phyloP scores from a whole-genome alignment of 495 filamentous ascomycete species.

The Rhypophila decipiens region DNA sequence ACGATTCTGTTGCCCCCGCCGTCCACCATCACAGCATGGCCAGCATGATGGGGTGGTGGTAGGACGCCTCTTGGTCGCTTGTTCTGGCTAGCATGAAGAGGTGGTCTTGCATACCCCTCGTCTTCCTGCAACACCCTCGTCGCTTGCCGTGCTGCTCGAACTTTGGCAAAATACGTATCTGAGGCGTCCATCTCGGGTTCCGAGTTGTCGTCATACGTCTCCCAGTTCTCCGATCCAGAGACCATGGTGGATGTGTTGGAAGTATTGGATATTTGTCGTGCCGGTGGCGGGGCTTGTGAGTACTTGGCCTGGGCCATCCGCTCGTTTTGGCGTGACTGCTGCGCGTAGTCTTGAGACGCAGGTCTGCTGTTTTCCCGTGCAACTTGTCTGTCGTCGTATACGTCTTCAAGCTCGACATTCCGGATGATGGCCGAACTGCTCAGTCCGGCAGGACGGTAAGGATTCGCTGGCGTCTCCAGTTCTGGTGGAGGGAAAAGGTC shows the following conservation, averaged over 20 bases:
- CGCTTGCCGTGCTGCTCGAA: constrained; percentile 50
- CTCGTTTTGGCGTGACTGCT: constrained; percentile 27
- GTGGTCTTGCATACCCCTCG: constrained; percentile 23
- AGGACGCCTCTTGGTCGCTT: constrained; percentile 40
- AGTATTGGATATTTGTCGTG: constrained; percentile 64
- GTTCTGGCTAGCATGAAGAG: constrained; percentile 12
- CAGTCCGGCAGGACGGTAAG: constrained; percentile 60
- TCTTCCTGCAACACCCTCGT: constrained; percentile 44
- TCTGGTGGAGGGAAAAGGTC: constrained; percentile 64
- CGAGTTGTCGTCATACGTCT: constrained; percentile 77
- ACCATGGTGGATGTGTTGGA: constrained; percentile 59
- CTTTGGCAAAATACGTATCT: constrained; percentile 71
- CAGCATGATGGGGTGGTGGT: constrained; percentile 16
- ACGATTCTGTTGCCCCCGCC: constrained; percentile 44
- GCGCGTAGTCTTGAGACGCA: constrained; percentile 20
- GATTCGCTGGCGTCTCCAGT: constrained; percentile 54
- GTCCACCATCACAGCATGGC: constrained; percentile 30
- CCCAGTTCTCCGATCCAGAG: constrained; percentile 90
- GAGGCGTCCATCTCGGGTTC: constrained; percentile 68
- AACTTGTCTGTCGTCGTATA: constrained; percentile 60
- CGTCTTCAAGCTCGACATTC: constrained; percentile 74
- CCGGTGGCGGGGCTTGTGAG: constrained; percentile 27
- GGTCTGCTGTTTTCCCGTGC: constrained; percentile 23
- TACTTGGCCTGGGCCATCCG: constrained; percentile 26
- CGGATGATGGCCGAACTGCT: constrained; percentile 58